A percentile compares a stretch with the other conserved stretches of the same genome.
Conservation (phyloP, 371 early-diverging fungal genomes). For the Lichtheimia hyalospora region DNA sequence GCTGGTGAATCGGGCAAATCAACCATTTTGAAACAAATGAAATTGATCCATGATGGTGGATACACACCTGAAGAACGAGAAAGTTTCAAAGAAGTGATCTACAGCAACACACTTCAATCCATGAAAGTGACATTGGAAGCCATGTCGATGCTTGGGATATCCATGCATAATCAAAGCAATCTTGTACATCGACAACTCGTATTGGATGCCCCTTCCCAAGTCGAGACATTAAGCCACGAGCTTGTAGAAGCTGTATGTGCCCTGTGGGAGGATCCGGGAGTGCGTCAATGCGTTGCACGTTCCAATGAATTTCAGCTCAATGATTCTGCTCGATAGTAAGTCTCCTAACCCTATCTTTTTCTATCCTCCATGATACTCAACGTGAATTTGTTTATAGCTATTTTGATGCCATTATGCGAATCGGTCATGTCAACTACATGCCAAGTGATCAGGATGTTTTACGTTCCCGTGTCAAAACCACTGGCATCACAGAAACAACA, state of each 20-base stretch:
- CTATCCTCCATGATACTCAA: not conserved
- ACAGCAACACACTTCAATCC: conserved; percentile 84
- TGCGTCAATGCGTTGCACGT: conserved; percentile 67
- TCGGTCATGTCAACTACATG: conserved; percentile 67
- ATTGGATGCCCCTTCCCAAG: conserved; percentile 50
- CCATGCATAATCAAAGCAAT: conserved; percentile 60
- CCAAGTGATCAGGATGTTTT: conserved; percentile 91
- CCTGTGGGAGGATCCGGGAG: conserved; percentile 80
- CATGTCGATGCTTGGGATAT: conserved; percentile 76
- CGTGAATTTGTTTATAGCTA: conserved; percentile 43
- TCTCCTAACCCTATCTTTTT: conserved; percentile 2
- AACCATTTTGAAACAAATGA: conserved; percentile 96
- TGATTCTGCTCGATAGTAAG: conserved; percentile 80
- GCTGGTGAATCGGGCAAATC: conserved; percentile 97
- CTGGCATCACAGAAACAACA: conserved; percentile 85
- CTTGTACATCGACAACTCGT: conserved; percentile 45
- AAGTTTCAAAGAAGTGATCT: conserved; percentile 87
- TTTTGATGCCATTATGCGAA: conserved; percentile 86
- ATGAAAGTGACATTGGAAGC: conserved; percentile 90
- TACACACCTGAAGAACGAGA: conserved; percentile 83
- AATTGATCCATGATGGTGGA: conserved; percentile 91
- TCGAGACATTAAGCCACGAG: conserved; percentile 72
- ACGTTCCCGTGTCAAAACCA: conserved; percentile 81
- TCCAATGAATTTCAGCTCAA: conserved; percentile 85
- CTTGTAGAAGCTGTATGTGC: conserved; percentile 65